Percentiles rank a stretch among this genome's conserved stretches.
phyloP scores from a whole-genome alignment of 495 filamentous ascomycete species.

The Elasticomyces elasticus region DNA sequence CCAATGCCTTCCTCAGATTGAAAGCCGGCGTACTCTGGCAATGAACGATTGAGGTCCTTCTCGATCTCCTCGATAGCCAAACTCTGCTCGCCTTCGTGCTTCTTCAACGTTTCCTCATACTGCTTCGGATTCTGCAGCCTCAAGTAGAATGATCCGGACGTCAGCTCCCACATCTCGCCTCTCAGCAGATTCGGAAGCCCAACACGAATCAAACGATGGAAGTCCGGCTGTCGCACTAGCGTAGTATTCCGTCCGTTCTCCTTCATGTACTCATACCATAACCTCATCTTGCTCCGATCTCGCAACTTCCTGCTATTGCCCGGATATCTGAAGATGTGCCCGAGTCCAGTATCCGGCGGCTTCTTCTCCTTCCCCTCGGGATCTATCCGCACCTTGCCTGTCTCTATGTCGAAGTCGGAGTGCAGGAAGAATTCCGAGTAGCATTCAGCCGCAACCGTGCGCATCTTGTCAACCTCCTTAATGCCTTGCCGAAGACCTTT shows the following conservation, averaged over 20 bases:
- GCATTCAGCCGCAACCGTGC: constrained; percentile 65
- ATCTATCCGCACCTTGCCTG: constrained; percentile 24
- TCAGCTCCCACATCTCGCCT: constrained; percentile 93
- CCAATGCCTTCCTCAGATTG: constrained; percentile 94
- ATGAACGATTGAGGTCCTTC: constrained; percentile 89
- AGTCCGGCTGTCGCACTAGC: constrained; percentile 86
- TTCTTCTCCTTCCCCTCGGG: constrained; percentile 45
- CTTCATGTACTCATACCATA: constrained; percentile 89
- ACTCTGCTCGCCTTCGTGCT: constrained; percentile 72
- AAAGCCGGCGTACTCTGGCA: constrained; percentile 94
- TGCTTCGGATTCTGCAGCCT: constrained; percentile 75
- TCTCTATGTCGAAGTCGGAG: constrained; percentile 22
- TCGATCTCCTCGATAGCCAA: constrained; percentile 97
- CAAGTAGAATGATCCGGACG: constrained; percentile 80
- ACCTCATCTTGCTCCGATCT: constrained; percentile 91
- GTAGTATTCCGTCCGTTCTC: constrained; percentile 94
- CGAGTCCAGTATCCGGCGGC: constrained; percentile 82
- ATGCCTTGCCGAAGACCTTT: constrained; percentile 74
- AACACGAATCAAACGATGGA: constrained; percentile 93
- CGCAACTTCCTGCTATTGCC: constrained; percentile 91
- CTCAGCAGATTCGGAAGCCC: constrained; percentile 86
- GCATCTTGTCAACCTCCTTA: constrained; percentile 73
- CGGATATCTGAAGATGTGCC: constrained; percentile 88
- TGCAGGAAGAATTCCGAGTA: constrained; percentile 88
- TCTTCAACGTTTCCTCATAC: constrained; percentile 71